A percentile compares a stretch with the other conserved stretches of the same genome.
phyloP scores from a whole-genome alignment of 768 basidiomycete genomes.

The Boletus pseudo-olivaceus region DNA sequence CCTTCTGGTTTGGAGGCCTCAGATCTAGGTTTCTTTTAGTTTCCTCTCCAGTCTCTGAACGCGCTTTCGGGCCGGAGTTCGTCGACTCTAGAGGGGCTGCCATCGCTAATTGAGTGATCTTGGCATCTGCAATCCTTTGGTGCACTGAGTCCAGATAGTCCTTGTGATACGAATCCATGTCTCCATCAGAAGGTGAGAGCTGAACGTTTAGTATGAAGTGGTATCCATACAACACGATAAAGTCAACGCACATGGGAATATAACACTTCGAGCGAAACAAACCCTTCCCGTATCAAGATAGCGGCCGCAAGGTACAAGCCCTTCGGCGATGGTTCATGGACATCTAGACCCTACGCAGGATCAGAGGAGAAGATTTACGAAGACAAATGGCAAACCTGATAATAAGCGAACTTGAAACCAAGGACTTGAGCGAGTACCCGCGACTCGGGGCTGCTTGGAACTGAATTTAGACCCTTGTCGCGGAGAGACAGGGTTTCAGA shows the following conservation, averaged over 20 bases:
- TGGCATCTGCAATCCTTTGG: constrained; percentile 63
- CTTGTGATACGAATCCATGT: constrained; percentile 65
- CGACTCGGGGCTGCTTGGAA: constrained; percentile 36
- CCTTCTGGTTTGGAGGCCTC: constrained; percentile 70
- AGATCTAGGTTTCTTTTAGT: constrained; percentile 33
- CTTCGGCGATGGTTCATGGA: constrained; percentile 59
- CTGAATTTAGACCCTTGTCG: constrained; percentile 4
- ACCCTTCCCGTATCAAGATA: constrained; percentile 84
- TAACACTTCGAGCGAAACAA: constrained; percentile 82
- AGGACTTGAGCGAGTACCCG: constrained; percentile 84
- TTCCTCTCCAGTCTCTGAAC: constrained; percentile 37
- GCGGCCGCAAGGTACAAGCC: constrained; percentile 81
- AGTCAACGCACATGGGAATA: constrained; percentile 77
- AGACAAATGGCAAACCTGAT: constrained; percentile 59
- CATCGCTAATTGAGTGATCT: constrained; percentile 75
- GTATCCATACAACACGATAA: not conserved
- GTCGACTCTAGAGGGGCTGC: constrained; percentile 74
- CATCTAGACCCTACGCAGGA: constrained; percentile 47
- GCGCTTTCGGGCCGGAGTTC: constrained; percentile 39
- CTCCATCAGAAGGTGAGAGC: constrained; percentile 73
- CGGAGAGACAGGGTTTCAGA: constrained; percentile 38
- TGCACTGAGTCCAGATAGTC: constrained; percentile 64
- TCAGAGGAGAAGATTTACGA: constrained; percentile 12
- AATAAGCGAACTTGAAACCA: constrained; percentile 95
- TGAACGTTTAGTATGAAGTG: constrained; percentile 29